Evolutionary conservation across 768 basidiomycete species (phyloP).

Genomic region (Mycena polygramma): DNA sequence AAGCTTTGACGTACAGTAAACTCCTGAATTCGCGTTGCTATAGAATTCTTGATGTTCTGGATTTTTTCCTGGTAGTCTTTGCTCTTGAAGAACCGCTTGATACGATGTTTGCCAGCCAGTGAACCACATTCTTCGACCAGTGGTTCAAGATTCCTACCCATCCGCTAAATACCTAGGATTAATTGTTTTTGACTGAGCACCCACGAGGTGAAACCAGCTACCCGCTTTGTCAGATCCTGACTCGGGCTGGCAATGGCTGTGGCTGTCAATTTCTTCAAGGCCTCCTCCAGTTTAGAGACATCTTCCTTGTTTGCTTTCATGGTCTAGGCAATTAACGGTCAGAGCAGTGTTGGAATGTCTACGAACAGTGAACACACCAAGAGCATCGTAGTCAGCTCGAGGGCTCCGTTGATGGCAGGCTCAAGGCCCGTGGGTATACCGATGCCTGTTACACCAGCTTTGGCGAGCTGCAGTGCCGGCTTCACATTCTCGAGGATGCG

Average conservation of each 20-base stretch:
- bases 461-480: no score
- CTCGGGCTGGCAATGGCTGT: not conserved
- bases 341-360: no score
- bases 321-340: not conserved
- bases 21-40: slow-evolving; percentile 12
- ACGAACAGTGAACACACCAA: no score
- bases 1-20: slow-evolving; percentile 1
- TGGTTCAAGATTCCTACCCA: slow-evolving; percentile 6
- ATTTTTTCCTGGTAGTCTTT: slow-evolving; percentile 20
- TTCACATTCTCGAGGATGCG: no score
- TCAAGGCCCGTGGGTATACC: no score
- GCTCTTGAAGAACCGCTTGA: slow-evolving; percentile 11
- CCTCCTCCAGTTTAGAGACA: not conserved
- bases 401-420: no score
- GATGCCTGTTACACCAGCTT: no score
- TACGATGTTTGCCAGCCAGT: not conserved
- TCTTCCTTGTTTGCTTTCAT: slow-evolving; percentile 12
- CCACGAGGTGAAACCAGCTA: not conserved
- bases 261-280: not conserved
- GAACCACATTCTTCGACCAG: not conserved
- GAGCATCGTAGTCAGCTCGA: no score
- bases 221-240: not conserved
- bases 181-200: slow-evolving; percentile 7
- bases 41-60: slow-evolving; percentile 14
- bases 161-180: not conserved